Base-by-base conservation (phyloP, 441 rosid genomes). In the Jatropha multifida region DNA sequence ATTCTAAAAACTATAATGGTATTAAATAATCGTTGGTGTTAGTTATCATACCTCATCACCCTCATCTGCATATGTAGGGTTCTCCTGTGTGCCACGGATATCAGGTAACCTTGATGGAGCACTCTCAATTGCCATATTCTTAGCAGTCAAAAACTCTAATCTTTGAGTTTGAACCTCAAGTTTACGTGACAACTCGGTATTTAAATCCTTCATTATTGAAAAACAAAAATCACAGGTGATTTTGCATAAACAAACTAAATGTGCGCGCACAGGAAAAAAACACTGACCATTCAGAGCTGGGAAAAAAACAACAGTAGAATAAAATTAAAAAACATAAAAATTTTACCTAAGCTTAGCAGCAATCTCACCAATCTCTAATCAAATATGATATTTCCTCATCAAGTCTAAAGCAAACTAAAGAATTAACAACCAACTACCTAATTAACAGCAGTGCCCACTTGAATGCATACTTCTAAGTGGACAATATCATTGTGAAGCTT, bases 81-180 rank as follows among this genome's bases (percentile, higher is more conserved):
- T 82, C 75, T 94, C 98, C 78, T 80, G 90, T 63, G 76, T 48
- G 37, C 77, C 48, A 58, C 46, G 87, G 72, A 90, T 72, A 78
- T 90, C 96, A 17, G 83, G 83, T 69, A 81, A 88, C 79, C 86
- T 90, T 77, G 84, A 79, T 13, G 88, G 81, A 67, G 80, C 66
- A 79, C 86, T 84, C 72, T 81, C 95, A 71, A 64, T 73, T 68
- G 85, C 90, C 94, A 96, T 89, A 80, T 80, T 91, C 84, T 90
- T 94, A 69, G 98, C 89, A 64, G 98, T 89, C 85, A 92, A 83
- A 72, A 94, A 92, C 86, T 96, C 98, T 82, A 96, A 80, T 87
- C 98, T 94, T 82, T 92, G 96, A 14, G 98, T 96, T 79, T 96
- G 99, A 74, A 69, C 83, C 86, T 94, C 98, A 14, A 94, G 98